These are phyloP conservation scores for Strobilomyces echinocephalus DNA, from an alignment of 768 basidiomycete species.

Conservation along the genomic window DNA sequence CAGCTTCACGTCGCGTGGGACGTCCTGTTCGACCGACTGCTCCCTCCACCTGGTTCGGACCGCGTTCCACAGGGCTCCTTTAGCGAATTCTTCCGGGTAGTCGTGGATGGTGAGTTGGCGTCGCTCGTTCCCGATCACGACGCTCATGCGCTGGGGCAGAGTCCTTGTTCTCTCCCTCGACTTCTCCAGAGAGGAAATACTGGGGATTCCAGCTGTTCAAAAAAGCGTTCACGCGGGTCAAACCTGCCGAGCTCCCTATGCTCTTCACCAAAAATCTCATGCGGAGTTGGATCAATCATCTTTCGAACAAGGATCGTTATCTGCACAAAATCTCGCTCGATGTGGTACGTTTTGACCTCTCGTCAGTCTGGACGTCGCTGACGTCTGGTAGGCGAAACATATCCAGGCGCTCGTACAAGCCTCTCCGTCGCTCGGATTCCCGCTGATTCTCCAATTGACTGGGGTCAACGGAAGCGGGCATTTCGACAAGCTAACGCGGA, in stretches of 20 bases:
- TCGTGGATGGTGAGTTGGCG: constrained; percentile 76
- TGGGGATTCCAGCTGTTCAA: constrained; percentile 96
- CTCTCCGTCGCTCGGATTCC: constrained; percentile 77
- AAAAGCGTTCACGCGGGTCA: constrained; percentile 66
- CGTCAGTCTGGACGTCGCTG: not conserved
- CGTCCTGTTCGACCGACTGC: constrained; percentile 69
- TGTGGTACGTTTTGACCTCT: constrained; percentile 48
- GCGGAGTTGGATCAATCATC: constrained; percentile 95
- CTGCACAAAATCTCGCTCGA: constrained; percentile 84
- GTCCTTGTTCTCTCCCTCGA: constrained; percentile 76
- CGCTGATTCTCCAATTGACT: constrained; percentile 79
- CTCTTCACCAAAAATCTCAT: constrained; percentile 94
- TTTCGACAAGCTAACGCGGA: constrained; percentile 89
- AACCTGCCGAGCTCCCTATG: constrained; percentile 66
- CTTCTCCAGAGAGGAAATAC: constrained; percentile 85
- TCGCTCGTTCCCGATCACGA: not conserved
- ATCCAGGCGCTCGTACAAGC: constrained; percentile 71
- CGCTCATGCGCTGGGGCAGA: constrained; percentile 43
- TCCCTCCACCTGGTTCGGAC: constrained; percentile 43
- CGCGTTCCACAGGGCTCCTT: constrained; percentile 53
- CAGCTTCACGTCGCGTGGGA: constrained; percentile 93
- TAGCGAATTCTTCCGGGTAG: constrained; percentile 85
- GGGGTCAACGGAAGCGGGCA: constrained; percentile 78
- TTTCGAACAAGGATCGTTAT: constrained; percentile 82
- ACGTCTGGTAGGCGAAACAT: constrained; percentile 54